Base-by-base conservation (phyloP, 2,329 filamentous ascomycete species). In the Aspergillus spinulosporus region DNA sequence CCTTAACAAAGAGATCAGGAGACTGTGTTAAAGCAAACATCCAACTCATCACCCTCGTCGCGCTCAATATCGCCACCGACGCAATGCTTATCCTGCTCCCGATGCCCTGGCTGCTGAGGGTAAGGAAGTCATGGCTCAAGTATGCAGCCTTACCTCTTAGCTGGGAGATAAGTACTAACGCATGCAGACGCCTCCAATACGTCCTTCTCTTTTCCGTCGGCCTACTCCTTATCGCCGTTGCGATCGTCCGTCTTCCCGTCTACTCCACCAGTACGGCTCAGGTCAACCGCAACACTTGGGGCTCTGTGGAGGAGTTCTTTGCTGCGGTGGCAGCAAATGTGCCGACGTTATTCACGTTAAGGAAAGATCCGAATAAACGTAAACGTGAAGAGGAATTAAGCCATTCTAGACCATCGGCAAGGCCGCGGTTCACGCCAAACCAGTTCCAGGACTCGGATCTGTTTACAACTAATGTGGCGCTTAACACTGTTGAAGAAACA, bases 301-400 rank as follows among this genome's bases (percentile, higher is more conserved):
- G 47, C 1, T 51, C 53, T 0, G 48, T 61, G 1, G 56, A 61
- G n/a, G 44, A 46, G 2, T 49, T 59, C 29, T 46, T 56, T 2
- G 52, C 59, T 2, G 59, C 50, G 1, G 37, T 61, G 2, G 59
- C 53, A 6, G 59, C 59, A 11, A 59, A 61, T 28, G 26, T 59
- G 3, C 56, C 59, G 2, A 61, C 56, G 0, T 36, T 61, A 9
- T 59, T 49, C 11, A 61, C 53, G n/a, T 42, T 61, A 3, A 50
- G 59, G 1, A 42, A 51, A 1, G 28, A 46, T 2, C 34, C 44
- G 11, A 34, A 40, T 2, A 42, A 31, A 3, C n/a, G 28, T 11
- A 29, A 14, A 11, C 31, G 14, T 14, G 11, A 29, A 5, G 37
- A 32, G 1, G 34, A 31, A 31, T 36, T 12, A 44, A 9, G 26